Evolutionary conservation across 495 filamentous ascomycete species (phyloP), one percentile per base, ranked within the genome.

Genomic region (Astrothelium macrocarpum): DNA sequence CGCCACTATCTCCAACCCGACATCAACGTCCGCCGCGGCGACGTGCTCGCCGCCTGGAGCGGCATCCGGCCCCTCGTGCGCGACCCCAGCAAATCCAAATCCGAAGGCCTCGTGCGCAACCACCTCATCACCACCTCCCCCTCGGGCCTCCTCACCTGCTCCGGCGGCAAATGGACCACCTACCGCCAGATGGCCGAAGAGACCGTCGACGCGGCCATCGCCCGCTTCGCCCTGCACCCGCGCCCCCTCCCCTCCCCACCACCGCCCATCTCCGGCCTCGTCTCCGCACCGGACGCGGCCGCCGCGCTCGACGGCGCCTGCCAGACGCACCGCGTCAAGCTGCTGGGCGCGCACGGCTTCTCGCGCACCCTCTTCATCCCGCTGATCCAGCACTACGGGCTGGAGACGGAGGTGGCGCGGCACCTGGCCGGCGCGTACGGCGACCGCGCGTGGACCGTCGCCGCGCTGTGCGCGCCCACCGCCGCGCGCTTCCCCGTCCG

Each of bases 161-260:
- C 93, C n/a, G 94, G 94, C 65, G 94, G 94, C 25, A 97, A 97
- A 77, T 98, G 94, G 94, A 98, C 94, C 2, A 98, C 94, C 4
- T 98, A 98, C 77, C 87, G 94, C 34, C 91, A 98, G 72, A 98
- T 98, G 94, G 91, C 94, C 39, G 93, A 98, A 77, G 93, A 98
- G 73, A 87, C 89, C 61, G 94, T 98, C 32, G 93, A 98, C 69
- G 88, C 91, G 66, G 93, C 93, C 20, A 82, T 98, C 72, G 79
- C 82, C 36, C 76, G 80, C 26, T 98, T 96, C 75, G 76, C 80
- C 42, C 39, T 45, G 0, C 85, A 97, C n/a, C 78, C 81, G 59
- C 76, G 89, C 4, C 77, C 76, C 32, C 80, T 85, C 31, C 68
- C 89, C 45, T 61, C 70, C 16, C 73, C 85, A 62, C 82, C 84